A percentile compares a stretch with the other conserved stretches of the same genome.
Conservation (phyloP, 495 filamentous ascomycete genomes). For the Xylaria telfairii region DNA sequence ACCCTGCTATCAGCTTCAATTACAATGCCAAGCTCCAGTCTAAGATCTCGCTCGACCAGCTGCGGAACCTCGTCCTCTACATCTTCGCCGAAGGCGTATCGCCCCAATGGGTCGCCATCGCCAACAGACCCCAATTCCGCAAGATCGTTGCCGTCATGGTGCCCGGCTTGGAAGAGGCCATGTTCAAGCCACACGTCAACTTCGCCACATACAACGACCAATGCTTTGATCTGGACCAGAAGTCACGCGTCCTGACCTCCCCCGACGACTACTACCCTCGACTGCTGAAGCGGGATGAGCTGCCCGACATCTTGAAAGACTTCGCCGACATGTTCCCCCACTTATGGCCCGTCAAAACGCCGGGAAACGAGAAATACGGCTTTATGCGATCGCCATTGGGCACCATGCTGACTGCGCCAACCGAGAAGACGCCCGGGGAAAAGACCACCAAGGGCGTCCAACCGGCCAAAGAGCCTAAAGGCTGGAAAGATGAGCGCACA, state of each 20-base stretch:
- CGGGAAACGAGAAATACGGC: slow-evolving; percentile 79
- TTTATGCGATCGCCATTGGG: slow-evolving; percentile 84
- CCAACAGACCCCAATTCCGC: slow-evolving; percentile 73
- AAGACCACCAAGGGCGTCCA: slow-evolving; percentile 61
- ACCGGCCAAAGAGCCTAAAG: slow-evolving; percentile 62
- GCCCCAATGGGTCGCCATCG: slow-evolving; percentile 86
- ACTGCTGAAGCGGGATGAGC: slow-evolving; percentile 60
- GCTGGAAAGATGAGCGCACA: slow-evolving; percentile 72
- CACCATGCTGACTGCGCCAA: slow-evolving; percentile 72
- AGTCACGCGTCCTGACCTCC: slow-evolving; percentile 44
- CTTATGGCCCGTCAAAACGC: slow-evolving; percentile 86
- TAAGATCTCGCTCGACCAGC: slow-evolving; percentile 75
- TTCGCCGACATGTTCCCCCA: slow-evolving; percentile 85
- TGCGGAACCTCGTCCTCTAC: slow-evolving; percentile 86
- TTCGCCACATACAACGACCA: slow-evolving; percentile 51
- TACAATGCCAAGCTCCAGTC: slow-evolving; percentile 70
- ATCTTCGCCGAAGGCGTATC: slow-evolving; percentile 81
- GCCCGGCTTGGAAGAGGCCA: slow-evolving; percentile 84
- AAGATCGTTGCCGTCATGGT: slow-evolving; percentile 95
- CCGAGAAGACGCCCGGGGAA: slow-evolving; percentile 66
- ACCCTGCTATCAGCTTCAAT: slow-evolving; percentile 75
- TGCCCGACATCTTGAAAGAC: slow-evolving; percentile 69
- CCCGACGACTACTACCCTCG: slow-evolving; percentile 77
- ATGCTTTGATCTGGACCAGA: slow-evolving; percentile 37
- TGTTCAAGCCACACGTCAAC: slow-evolving; percentile 77